These are phyloP conservation scores for Coccomyxa sp. DNA, from an alignment of 139 green algal genomes.

Conservation along the genomic window DNA sequence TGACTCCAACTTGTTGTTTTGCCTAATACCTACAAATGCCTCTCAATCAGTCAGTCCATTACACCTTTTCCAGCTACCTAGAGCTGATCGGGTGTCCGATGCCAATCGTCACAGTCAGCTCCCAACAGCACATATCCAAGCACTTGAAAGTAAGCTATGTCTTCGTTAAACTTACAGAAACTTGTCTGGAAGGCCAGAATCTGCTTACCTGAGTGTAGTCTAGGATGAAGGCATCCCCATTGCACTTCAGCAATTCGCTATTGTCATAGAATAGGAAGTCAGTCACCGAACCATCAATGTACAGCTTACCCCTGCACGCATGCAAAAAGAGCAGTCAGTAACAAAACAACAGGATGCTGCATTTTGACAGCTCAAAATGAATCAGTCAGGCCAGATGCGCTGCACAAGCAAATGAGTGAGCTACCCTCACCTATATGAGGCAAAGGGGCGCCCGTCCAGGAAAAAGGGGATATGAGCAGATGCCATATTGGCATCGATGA, in stretches of 20 bases:
- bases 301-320: background rate
- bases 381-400: background rate
- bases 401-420: no score
- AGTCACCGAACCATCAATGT: constrained; percentile 48
- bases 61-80: no score
- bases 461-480: constrained; percentile 68
- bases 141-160: no score
- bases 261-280: constrained; percentile 46
- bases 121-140: no score
- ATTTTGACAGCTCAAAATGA: background rate
- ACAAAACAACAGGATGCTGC: background rate
- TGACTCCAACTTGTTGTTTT: background rate
- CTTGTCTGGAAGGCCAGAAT: background rate
- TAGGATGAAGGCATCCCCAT: constrained; percentile 23
- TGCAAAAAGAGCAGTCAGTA: no score
- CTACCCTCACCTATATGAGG: constrained; percentile 23
- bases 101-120: no score
- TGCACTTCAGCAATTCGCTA: background rate
- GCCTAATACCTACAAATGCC: background rate
- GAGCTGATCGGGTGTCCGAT: no score
- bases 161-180: no score
- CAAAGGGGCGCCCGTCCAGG: constrained; percentile 42
- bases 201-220: constrained; percentile 33
- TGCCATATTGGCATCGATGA: constrained; percentile 58
- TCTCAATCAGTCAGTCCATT: background rate